Percentiles rank a stretch among this genome's conserved stretches.
These are phyloP conservation scores for Jaapia argillacea DNA, from an alignment of 768 basidiomycete species.

Conservation along the genomic window DNA sequence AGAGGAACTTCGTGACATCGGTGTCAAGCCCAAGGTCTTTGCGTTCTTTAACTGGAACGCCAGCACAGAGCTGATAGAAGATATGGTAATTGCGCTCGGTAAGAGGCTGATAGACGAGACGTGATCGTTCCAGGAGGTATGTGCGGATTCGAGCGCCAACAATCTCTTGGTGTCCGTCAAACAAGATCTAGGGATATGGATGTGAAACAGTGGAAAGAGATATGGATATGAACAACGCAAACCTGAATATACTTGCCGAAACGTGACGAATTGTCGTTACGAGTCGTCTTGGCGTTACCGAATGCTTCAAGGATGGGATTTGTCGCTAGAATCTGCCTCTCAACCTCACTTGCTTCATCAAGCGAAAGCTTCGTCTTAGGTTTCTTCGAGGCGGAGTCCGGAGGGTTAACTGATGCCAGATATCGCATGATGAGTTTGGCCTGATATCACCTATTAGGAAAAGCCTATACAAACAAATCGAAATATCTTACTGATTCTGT, in stretches of 20 bases:
- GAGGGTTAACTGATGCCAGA: conserved; percentile 93
- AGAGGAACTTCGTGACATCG: conserved; percentile 82
- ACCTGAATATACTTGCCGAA: conserved; percentile 99
- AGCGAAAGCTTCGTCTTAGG: conserved; percentile 60
- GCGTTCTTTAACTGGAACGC: conserved; percentile 89
- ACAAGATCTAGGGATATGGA: conserved; percentile 66
- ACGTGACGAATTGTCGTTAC: conserved; percentile 97
- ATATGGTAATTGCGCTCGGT: conserved; percentile 99
- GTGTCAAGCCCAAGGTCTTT: conserved; percentile 88
- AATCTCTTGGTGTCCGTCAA: conserved; percentile 92
- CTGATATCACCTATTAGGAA: conserved; percentile 25
- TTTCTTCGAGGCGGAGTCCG: conserved; percentile 43
- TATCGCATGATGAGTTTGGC: conserved; percentile 99
- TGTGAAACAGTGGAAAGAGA: conserved; percentile 2
- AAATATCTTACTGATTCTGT: conserved; percentile 75
- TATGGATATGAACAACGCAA: conserved; percentile 13
- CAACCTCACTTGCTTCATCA: conserved; percentile 89
- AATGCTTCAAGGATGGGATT: conserved; percentile 99
- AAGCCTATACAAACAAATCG: neutral
- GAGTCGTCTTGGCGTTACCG: conserved; percentile 97
- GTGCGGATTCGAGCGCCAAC: conserved; percentile 98
- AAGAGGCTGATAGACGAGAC: conserved; percentile 94
- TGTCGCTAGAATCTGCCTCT: conserved; percentile 96
- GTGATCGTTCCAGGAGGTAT: conserved; percentile 93
- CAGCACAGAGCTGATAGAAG: conserved; percentile 98